phyloP scores from a whole-genome alignment of 2,329 filamentous ascomycete genomes.

The Gremmenia infestans region DNA sequence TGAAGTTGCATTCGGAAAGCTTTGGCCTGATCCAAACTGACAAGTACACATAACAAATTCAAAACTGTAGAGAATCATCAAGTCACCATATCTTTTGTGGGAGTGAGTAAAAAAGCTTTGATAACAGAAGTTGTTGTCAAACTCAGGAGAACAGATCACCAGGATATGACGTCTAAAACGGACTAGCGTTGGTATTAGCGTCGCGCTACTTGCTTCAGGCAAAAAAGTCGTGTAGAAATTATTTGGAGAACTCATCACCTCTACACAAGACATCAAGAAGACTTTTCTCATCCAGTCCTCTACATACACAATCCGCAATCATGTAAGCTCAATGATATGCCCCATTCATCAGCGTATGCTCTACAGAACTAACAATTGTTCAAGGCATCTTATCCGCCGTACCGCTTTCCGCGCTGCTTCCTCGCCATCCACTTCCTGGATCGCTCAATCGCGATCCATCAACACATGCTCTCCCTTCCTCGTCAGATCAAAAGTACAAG shows the following conservation, averaged over 20 bases:
- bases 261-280: conserved; percentile 7
- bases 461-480: conserved; percentile 39
- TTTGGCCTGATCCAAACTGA: background rate
- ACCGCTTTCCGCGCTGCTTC: conserved; percentile 51
- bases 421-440: conserved; percentile 18
- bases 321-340: conserved; percentile 21
- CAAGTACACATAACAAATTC: background rate
- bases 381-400: conserved; percentile 44
- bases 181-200: conserved; percentile 3
- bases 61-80: background rate
- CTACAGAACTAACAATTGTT: conserved; percentile 6
- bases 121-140: background rate
- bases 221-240: conserved; percentile 3
- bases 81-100: background rate
- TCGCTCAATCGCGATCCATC: conserved; percentile 19
- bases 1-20: too few species aligned
- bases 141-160: too few species aligned
- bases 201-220: conserved; percentile 1
- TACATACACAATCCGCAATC: conserved; percentile 9
- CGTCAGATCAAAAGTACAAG: conserved; percentile 31
- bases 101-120: background rate
- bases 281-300: conserved; percentile 11
- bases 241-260: conserved; percentile 9
- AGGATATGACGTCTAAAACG: too few species aligned
- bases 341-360: background rate